Evolutionary conservation across 805 yeast species (phyloP).

Genomic region (Tetrapisispora fleetii): DNA sequence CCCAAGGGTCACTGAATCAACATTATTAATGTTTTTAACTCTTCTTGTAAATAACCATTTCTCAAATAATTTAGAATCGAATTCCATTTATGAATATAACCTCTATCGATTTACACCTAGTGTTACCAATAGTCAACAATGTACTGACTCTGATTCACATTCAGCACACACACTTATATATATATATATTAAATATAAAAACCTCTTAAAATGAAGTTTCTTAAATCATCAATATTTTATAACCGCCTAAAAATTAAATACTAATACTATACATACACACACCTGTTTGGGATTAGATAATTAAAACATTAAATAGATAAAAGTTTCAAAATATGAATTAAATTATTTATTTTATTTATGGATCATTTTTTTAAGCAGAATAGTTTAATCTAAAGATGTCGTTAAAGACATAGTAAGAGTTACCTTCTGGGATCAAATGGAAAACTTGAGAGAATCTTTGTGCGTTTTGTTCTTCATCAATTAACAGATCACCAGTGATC

Average conservation of each 20-base stretch:
- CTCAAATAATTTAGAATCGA: not conserved
- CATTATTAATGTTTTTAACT: not conserved
- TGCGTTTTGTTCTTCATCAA: constrained; percentile 89
- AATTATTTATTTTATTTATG: not conserved
- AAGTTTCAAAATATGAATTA: not conserved
- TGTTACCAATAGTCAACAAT: not conserved
- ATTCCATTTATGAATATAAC: not conserved
- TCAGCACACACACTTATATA: too few species aligned
- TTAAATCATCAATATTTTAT: too few species aligned
- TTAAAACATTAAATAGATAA: too few species aligned
- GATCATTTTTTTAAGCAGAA: constrained; percentile 34
- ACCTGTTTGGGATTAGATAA: too few species aligned
- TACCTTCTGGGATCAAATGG: constrained; percentile 89
- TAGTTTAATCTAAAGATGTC: constrained; percentile 95
- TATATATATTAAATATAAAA: too few species aligned
- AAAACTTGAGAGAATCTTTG: constrained; percentile 96
- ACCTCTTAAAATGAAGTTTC: too few species aligned
- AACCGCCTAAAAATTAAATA: too few species aligned
- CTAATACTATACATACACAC: too few species aligned
- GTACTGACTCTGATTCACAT: too few species aligned
- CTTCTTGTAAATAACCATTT: constrained; percentile 1
- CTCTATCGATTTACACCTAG: not conserved
- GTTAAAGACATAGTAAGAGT: constrained; percentile 87
- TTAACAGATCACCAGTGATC: constrained; percentile 91
- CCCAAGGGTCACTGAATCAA: not conserved